phyloP scores from a whole-genome alignment of 768 basidiomycete species.

The Termitomyces heimii region DNA sequence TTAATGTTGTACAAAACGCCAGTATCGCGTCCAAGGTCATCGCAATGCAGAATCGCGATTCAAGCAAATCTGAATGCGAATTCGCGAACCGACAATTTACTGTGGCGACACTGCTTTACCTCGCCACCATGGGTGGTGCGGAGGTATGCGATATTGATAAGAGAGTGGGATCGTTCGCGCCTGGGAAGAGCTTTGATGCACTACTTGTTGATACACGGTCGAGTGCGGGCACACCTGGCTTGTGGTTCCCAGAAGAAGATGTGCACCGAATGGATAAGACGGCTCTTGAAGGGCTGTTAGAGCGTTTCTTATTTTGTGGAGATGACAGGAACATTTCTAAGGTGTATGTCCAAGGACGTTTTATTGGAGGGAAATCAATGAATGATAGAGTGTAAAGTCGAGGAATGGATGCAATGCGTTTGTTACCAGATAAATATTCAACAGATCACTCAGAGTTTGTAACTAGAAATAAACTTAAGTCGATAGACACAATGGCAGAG shows the following conservation, averaged over 20 bases:
- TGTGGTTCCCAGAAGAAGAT: slow-evolving; percentile 46
- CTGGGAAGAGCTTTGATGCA: slow-evolving; percentile 90
- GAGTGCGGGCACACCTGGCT: slow-evolving; percentile 46
- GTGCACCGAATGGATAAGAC: slow-evolving; percentile 20
- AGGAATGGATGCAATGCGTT: neutral
- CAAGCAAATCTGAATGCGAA: neutral
- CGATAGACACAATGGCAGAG: neutral
- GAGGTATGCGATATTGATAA: slow-evolving; percentile 67
- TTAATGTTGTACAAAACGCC: slow-evolving; percentile 68
- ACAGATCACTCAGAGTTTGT: no score
- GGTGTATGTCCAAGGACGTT: slow-evolving; percentile 80
- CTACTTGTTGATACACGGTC: slow-evolving; percentile 58
- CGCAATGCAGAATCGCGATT: slow-evolving; percentile 33
- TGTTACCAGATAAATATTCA: no score
- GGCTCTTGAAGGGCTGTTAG: slow-evolving; percentile 44
- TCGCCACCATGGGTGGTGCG: slow-evolving; percentile 92
- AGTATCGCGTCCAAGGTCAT: slow-evolving; percentile 78
- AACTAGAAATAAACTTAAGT: no score
- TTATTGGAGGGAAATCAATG: slow-evolving; percentile 64
- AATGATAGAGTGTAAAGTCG: neutral
- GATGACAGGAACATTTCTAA: slow-evolving; percentile 78
- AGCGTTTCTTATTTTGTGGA: slow-evolving; percentile 82
- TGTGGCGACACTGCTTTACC: slow-evolving; percentile 73
- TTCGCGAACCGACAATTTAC: slow-evolving; percentile 63
- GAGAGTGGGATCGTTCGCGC: slow-evolving; percentile 68